Percentiles rank a stretch among this genome's conserved stretches.
These are phyloP conservation scores for Tylopilus subfusipes DNA, from an alignment of 768 basidiomycete genomes.

Conservation along the genomic window DNA sequence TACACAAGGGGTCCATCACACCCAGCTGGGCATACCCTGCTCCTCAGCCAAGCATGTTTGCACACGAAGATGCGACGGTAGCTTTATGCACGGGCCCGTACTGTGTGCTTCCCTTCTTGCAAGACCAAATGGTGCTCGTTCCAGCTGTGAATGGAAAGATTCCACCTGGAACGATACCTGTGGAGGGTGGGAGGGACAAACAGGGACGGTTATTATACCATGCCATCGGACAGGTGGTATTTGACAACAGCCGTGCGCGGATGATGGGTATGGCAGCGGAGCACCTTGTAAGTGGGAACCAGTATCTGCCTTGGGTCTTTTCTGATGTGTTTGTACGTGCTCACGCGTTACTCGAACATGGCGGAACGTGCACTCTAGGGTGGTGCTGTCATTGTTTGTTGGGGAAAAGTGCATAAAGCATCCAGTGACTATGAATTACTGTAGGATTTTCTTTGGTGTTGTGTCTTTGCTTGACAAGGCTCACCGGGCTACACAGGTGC, in stretches of 20 bases:
- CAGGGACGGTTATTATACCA: constrained; percentile 4
- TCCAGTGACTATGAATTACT: neutral
- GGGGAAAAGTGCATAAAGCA: neutral
- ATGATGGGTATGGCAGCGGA: constrained; percentile 1
- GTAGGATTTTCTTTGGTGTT: neutral
- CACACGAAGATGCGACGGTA: neutral
- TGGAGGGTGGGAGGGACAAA: constrained; percentile 3
- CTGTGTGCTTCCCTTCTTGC: constrained; percentile 1
- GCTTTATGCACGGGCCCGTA: constrained; percentile 1
- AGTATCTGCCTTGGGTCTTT: neutral
- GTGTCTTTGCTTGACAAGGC: neutral
- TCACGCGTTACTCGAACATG: neutral
- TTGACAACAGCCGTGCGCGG: neutral
- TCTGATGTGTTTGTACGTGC: neutral
- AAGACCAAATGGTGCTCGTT: constrained; percentile 1
- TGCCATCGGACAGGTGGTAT: neutral
- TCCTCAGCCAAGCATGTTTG: neutral
- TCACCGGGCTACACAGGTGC: neutral
- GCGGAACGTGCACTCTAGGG: neutral
- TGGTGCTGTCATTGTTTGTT: constrained; percentile 2
- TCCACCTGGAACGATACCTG: neutral
- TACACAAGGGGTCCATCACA: neutral
- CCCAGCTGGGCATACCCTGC: neutral
- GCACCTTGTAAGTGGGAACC: constrained; percentile 1
- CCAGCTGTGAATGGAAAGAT: neutral